phyloP scores from a whole-genome alignment of 441 rosid species.

The Capsella rubella region DNA sequence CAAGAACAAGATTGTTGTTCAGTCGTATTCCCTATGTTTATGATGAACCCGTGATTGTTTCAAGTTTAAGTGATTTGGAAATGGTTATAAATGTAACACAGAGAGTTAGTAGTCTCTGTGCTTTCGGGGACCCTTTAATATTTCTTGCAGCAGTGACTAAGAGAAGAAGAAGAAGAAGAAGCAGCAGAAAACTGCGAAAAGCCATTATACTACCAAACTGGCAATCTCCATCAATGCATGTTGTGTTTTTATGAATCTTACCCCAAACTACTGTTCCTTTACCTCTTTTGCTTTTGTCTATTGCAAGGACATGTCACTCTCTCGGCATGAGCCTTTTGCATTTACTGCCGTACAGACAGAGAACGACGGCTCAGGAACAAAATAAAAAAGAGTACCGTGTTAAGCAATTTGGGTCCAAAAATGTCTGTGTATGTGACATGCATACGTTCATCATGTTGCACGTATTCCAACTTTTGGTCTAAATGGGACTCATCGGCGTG shows the following conservation, averaged over 20 bases:
- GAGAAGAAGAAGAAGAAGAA: constrained; percentile 19
- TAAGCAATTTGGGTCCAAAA: constrained; percentile 30
- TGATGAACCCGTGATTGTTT: constrained; percentile 29
- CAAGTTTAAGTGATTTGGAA: constrained; percentile 8
- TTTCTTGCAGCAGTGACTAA: constrained; percentile 1
- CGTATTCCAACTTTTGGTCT: constrained; percentile 17
- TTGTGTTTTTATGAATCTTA: constrained; percentile 14
- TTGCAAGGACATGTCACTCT: constrained; percentile 29
- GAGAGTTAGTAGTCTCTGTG: constrained; percentile 20
- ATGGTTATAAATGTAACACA: constrained; percentile 8
- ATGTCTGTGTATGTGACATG: constrained; percentile 14
- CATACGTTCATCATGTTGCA: constrained; percentile 2
- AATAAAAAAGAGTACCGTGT: constrained; percentile 16
- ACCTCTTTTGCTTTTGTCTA: constrained; percentile 26
- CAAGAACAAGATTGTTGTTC: constrained; percentile 36
- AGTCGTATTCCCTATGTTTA: constrained; percentile 19
- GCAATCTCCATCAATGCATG: constrained; percentile 10
- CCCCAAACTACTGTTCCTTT: constrained; percentile 16
- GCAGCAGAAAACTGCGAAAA: constrained; percentile 11
- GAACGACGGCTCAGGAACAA: constrained; percentile 35
- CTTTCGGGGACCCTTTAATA: constrained; percentile 7
- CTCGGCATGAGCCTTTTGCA: constrained; percentile 41
- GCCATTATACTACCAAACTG: constrained; percentile 25
- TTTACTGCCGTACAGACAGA: constrained; percentile 41
- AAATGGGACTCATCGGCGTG: constrained; percentile 12